Percentiles rank a stretch among this genome's conserved stretches.
Evolutionary conservation across 1,139 yeast species (phyloP).

Genomic region (Ogataea hybrid): DNA sequence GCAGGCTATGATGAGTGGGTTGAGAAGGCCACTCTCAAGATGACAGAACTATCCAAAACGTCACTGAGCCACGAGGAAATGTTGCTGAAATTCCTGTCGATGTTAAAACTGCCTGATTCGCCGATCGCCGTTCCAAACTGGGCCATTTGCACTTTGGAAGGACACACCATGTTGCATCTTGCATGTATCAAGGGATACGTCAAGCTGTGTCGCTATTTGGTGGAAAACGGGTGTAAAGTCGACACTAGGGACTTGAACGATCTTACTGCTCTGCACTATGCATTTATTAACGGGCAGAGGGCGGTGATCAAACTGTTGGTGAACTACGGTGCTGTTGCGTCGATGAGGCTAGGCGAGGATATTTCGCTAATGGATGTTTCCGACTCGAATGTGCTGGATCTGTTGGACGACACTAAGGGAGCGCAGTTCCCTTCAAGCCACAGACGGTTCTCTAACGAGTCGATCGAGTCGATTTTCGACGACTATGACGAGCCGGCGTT

Average conservation of each 20-base stretch:
- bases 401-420: slow-evolving; percentile 33
- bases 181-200: slow-evolving; percentile 74
- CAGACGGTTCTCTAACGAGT: slow-evolving; percentile 29
- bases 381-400: slow-evolving; percentile 64
- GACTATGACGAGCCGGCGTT: slow-evolving; percentile 6
- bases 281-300: slow-evolving; percentile 72
- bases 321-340: slow-evolving; percentile 63
- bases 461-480: slow-evolving; percentile 27
- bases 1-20: slow-evolving; percentile 41
- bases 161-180: slow-evolving; percentile 84
- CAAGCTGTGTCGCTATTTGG: slow-evolving; percentile 57
- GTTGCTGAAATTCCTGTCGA: slow-evolving; percentile 60
- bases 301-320: slow-evolving; percentile 56
- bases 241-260: slow-evolving; percentile 79
- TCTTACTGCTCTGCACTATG: slow-evolving; percentile 82
- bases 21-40: slow-evolving; percentile 37
- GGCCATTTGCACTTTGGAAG: slow-evolving; percentile 77
- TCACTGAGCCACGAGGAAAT: slow-evolving; percentile 54
- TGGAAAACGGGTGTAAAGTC: slow-evolving; percentile 77
- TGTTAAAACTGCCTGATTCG: slow-evolving; percentile 60
- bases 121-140: slow-evolving; percentile 66
- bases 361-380: slow-evolving; percentile 51
- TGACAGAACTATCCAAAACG: slow-evolving; percentile 47
- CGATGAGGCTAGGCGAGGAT: slow-evolving; percentile 55
- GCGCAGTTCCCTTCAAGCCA: slow-evolving; percentile 16